Conservation (phyloP, 108 stramenopile genomes). For the Skeletonema tropicum region DNA sequence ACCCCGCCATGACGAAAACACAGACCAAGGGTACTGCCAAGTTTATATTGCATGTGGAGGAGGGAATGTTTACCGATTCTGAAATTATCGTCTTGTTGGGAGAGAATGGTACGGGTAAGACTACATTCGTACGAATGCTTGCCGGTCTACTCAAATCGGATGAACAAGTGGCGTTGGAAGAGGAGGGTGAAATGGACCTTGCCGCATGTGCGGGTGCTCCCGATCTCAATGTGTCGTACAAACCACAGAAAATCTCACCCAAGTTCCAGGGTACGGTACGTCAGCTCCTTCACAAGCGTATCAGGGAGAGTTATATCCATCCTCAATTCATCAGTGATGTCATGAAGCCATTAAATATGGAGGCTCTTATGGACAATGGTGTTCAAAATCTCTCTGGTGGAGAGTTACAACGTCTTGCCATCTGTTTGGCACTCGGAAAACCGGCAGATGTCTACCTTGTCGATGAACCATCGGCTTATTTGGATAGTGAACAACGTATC, state of each 20-base stretch:
- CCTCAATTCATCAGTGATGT: constrained; percentile 98
- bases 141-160: constrained; percentile 97
- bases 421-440: constrained; percentile 93
- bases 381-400: constrained; percentile 98
- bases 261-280: constrained; percentile 96
- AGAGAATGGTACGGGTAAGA: constrained; percentile 98
- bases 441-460: constrained; percentile 99
- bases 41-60: constrained; percentile 95
- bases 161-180: constrained; percentile 83
- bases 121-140: constrained; percentile 93
- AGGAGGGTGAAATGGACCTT: constrained; percentile 79
- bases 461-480: constrained; percentile 98
- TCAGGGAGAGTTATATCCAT: constrained; percentile 94
- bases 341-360: constrained; percentile 95
- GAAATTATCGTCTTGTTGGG: constrained; percentile 98
- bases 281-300: constrained; percentile 95
- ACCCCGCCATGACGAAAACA: constrained; percentile 98
- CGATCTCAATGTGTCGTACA: constrained; percentile 96
- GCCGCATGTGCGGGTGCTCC: constrained; percentile 91
- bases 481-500: constrained; percentile 99
- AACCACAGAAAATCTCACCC: constrained; percentile 99
- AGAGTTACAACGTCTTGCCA: constrained; percentile 98
- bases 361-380: constrained; percentile 95
- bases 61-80: constrained; percentile 94
- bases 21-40: constrained; percentile 78